Evolutionary conservation across 345 rosid species (phyloP).

Genomic region (Iberis pinnata): DNA sequence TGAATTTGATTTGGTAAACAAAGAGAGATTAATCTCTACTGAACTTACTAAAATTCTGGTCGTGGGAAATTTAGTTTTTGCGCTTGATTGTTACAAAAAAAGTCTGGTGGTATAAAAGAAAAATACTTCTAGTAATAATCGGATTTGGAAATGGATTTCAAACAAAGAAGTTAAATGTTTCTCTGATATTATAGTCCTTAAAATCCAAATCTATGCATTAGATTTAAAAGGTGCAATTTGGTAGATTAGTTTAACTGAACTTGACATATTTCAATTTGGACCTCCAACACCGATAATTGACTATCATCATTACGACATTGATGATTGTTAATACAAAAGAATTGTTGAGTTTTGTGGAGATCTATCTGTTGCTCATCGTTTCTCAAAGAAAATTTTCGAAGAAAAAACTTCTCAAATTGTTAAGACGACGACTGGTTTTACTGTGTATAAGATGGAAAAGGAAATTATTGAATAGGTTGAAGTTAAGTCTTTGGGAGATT

Average conservation of each 20-base stretch:
- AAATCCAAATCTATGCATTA: constrained; percentile 14
- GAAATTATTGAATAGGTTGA: constrained; percentile 37
- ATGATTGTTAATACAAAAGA: constrained; percentile 9
- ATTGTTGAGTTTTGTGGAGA: constrained; percentile 20
- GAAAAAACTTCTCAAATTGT: background rate
- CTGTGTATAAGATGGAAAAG: constrained; percentile 34
- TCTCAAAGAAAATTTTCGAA: background rate
- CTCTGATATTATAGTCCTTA: constrained; percentile 3
- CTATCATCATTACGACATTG: background rate
- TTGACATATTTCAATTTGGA: constrained; percentile 6
- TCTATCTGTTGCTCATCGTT: constrained; percentile 19
- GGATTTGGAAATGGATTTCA: constrained; percentile 5
- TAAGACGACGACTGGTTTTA: constrained; percentile 14
- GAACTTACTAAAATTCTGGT: constrained; percentile 14
- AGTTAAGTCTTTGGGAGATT: constrained; percentile 26
- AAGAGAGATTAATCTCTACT: background rate
- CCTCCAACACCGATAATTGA: constrained; percentile 11
- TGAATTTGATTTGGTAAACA: background rate
- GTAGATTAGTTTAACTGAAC: constrained; percentile 25
- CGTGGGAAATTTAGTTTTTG: background rate
- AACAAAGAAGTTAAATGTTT: constrained; percentile 7
- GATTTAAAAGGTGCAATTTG: constrained; percentile 13
- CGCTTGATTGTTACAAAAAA: background rate
- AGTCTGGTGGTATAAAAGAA: constrained; percentile 18
- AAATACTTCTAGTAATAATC: background rate